Base-by-base conservation (phyloP, 352 stramenopile genomes). In the Phytopythium boreale region DNA sequence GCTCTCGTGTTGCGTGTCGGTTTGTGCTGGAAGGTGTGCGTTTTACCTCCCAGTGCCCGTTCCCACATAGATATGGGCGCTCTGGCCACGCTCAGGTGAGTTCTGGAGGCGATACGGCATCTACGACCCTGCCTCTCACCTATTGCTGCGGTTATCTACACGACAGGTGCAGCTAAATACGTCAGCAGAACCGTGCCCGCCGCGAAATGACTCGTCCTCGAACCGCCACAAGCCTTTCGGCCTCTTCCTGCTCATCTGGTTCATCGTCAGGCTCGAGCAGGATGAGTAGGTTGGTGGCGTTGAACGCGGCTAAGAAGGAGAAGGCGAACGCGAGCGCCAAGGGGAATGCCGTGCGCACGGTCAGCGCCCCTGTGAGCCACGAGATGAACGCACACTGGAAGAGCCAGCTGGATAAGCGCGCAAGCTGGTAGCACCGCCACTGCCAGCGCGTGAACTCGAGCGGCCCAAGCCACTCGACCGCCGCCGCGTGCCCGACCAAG, bases 391-490 rank as follows among this genome's bases (percentile, higher is more conserved):
- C 65, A 22, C 70, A 12, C 34, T 89, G 74, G 20, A 77, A 75
- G 22, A 71, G 27, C 2, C 63, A 67, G 53, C 76, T 76, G 11
- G 67, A 62, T 19, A 73, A 29, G 46, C 78, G 84, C 11, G 76
- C 75, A 37, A 76, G 27, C 37, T 77, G 62, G 22, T 83, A 76
- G 36, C 60, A 76, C 36, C 77, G 68, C 34, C 61, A 66, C 65
- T 89, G 77, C 77, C 77, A 82, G 53, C 29, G 46, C 2, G 75
- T 85, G 49, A 89, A 81, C 29, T 82, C 75, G 2, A 89, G 69
- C 8, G 75, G 74, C 4, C 77, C 77, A 19, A 89, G 74, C 77
- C 77, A 84, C 59, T 74, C 67, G 57, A 80, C 74, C 4, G 74
- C 67, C 6, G 64, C 37, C 22, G 61, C 71, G 52, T 87, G 87